Base-by-base conservation (phyloP, 106 monocot species). In the Allium sativum region DNA sequence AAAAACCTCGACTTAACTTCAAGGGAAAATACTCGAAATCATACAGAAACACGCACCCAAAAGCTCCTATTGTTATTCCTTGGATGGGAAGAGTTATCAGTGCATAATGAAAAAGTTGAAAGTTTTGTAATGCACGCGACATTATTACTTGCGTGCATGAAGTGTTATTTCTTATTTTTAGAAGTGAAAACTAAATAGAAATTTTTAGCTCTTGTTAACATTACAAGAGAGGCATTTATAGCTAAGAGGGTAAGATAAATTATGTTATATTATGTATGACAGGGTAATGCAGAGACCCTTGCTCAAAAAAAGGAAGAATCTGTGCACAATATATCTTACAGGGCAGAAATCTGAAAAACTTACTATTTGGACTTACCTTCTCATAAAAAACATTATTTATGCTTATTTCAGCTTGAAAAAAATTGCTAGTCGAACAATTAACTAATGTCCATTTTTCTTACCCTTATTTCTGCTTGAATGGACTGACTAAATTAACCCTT, bases 81-180 rank as follows among this genome's bases (percentile, higher is more conserved):
- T 83, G 87, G 87, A 83, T 87, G 61, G 74, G 82, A 18, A 82
- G 87, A 46, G 77, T 87, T n/a, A 45, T 83, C 8, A 44, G 67
- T 43, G 48, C 52, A 60, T 71, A 12, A 52, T 52, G 12, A 8
- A 6, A 52, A 20, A 43, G 14, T 62, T 12, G 18, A 46, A 43
- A 55, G 9, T 9, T 17, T 3, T 15, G 8, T 3, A 6, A 50
- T 0, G 31, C 31, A 31, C 5, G 41, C 12, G 13, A 41, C 7
- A 43, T 61, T 61, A 19, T 12, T 42, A 13, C 15, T 19, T 59
- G 42, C 40, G 9, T 45, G 61, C 45, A 61, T 21, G 21, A 22
- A 45, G 44, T 61, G 21, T 42, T 5, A 10, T 13, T 11, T 45
- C 48, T n/a, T 62, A 20, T 52, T 9, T 10, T 60, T 8, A 50